Evolutionary conservation across 768 basidiomycete genomes (phyloP), one percentile per base, ranked within the genome.

Genomic region (Botryobasidium botryosum): DNA sequence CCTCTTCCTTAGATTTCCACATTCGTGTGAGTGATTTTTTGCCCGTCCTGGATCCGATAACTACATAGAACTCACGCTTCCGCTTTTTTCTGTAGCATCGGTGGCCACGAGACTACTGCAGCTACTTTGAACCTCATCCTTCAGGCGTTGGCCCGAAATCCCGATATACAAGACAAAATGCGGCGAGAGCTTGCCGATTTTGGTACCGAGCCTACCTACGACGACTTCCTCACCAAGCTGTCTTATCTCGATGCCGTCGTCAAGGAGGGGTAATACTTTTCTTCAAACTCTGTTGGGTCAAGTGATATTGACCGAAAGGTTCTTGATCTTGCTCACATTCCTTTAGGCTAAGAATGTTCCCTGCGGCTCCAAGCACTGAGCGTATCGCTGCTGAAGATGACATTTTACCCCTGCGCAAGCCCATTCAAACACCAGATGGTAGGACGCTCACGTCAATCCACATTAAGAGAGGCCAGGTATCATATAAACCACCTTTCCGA

Each of bases 31-130:
- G 37, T 23, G 31, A 8, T 17, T 17, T 8, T 8, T 33, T 33
- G 8, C 31, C 31, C 17, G 10, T 8, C 17, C 10, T 8, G 8
- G 31, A 33, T 8, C 31, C 31, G 17, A 8, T 17, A 8, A 8
- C 10, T 8, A 33, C 31, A 33, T 8, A 33, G 31, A 8, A n/a
- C n/a, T n/a, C n/a, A n/a, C 31, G 8, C 31, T 33, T 57, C 55
- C n/a, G 6, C 2, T 29, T 20, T 5, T 38, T 57, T 54, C 17
- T n/a, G 17, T 40, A 64, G 62, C 6, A 58, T 66, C 56, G 65
- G 59, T 20, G 66, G 66, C 27, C 64, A 65, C 54, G 67, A 68
- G 50, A 68, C 68, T 3, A 65, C 64, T 13, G 56, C 63, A 3
- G 57, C 55, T 40, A 58, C 62, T 38, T 44, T 66, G 28, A 53